These are phyloP conservation scores for Hymenoscyphus linearis DNA, from an alignment of 2,329 filamentous ascomycete genomes.

Conservation along the genomic window DNA sequence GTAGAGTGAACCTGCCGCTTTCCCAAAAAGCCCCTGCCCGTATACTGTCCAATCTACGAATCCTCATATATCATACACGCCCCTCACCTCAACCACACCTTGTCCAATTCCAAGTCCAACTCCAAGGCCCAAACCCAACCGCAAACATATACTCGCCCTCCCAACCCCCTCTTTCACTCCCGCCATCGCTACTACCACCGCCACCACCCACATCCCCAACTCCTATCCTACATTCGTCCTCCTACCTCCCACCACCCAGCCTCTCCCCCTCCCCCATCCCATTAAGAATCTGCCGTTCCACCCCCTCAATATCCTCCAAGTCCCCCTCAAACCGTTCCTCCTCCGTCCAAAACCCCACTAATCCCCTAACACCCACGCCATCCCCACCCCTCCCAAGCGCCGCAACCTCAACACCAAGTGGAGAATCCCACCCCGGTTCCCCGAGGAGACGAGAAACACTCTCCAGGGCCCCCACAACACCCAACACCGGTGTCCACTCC, in stretches of 20 bases:
- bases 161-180: too few species aligned
- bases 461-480: conserved; percentile 57
- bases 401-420: conserved; percentile 75
- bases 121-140: neutral
- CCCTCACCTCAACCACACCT: neutral
- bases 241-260: neutral
- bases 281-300: neutral
- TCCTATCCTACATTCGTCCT: neutral
- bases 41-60: neutral
- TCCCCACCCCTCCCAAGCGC: conserved; percentile 53
- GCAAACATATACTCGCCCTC: neutral
- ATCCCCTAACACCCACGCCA: conserved; percentile 53
- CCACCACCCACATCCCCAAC: too few species aligned
- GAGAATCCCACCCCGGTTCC: conserved; percentile 56
- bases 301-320: conserved; percentile 31
- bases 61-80: neutral
- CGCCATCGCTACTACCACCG: too few species aligned
- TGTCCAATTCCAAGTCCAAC: too few species aligned
- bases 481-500: conserved; percentile 82
- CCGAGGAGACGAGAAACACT: conserved; percentile 43
- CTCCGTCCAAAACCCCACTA: conserved; percentile 42
- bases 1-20: too few species aligned
- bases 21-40: too few species aligned
- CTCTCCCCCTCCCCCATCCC: conserved; percentile 2
- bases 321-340: conserved; percentile 44